phyloP scores from a whole-genome alignment of 805 yeast genomes.

The Candida loeiensis region DNA sequence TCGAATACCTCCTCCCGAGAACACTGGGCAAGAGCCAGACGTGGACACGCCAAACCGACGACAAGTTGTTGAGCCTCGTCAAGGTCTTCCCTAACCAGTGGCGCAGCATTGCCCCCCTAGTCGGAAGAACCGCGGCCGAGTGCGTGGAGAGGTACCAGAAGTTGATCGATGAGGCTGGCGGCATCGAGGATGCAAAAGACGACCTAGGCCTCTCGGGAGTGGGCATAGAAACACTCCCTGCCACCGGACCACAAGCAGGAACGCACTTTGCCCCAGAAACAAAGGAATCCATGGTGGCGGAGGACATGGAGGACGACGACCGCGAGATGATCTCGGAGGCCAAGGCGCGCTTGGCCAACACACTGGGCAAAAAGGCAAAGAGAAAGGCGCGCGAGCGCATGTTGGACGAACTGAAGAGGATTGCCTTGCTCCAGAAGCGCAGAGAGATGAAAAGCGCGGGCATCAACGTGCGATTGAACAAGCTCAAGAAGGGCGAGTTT shows the following conservation, averaged over 20 bases:
- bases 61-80: slow-evolving; percentile 60
- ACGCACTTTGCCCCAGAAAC: slow-evolving; percentile 67
- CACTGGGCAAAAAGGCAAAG: slow-evolving; percentile 93
- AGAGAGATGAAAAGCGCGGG: slow-evolving; percentile 83
- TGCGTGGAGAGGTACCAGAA: slow-evolving; percentile 83
- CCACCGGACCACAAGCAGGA: slow-evolving; percentile 32
- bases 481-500: slow-evolving; percentile 55
- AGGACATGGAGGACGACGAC: slow-evolving; percentile 73
- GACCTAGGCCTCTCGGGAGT: slow-evolving; percentile 47
- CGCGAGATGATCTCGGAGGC: slow-evolving; percentile 94
- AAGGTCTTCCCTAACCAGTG: slow-evolving; percentile 85
- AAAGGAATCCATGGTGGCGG: slow-evolving; percentile 65
- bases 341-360: slow-evolving; percentile 82
- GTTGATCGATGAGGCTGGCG: slow-evolving; percentile 51
- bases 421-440: slow-evolving; percentile 74
- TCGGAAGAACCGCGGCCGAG: slow-evolving; percentile 83
- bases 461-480: slow-evolving; percentile 48
- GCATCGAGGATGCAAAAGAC: slow-evolving; percentile 16
- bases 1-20: slow-evolving; percentile 77
- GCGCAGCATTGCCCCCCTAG: slow-evolving; percentile 79
- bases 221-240: slow-evolving; percentile 49
- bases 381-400: slow-evolving; percentile 82
- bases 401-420: slow-evolving; percentile 71
- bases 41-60: slow-evolving; percentile 80
- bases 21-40: slow-evolving; percentile 48